Base-by-base conservation (phyloP, 805 yeast species). In the Spathaspora arborariae region DNA sequence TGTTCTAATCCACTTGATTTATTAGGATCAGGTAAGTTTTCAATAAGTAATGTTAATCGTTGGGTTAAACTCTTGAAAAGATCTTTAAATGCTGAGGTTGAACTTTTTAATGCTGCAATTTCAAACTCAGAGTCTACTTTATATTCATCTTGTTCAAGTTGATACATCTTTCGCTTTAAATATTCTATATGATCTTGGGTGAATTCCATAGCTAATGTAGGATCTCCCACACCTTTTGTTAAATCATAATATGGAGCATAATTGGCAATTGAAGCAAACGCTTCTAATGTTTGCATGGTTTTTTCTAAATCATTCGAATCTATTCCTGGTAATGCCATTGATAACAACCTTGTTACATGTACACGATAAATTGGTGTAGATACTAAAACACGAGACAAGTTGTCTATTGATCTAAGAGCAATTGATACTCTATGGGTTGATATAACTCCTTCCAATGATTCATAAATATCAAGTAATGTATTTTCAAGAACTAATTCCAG, bases 231-330 rank as follows among this genome's bases (percentile, higher is more conserved):
- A 1, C 74, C 79, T 8, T 66, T 67, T 8, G 78, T 75, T 9
- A 87, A 57, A 55, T 85, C 88, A 22, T 71, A 68, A 50, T 90
- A 73, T 1, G 97, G 97, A 2, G 86, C 78, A 46, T 82, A 84
- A 5, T 85, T 72, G 0, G 89, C 83, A 20, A 84, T 78, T 0
- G 88, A 73, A 9, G 88, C 84, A 46, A 94, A 76, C 16, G 86
- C 75, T 48, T 82, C 78, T 36, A 91, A 65, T 0, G 96, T 78
- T 44, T 80, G 76, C 13, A 82, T 72, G 0, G 96, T 84, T 58
- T 91, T 80, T 11, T 72, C 74, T 42, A 89, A 74, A 63, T 94
- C 99, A 60, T 91, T 94, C 0, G 91, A 79, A 60, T 94, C 98
- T 22, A 94, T 81, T 24, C 94, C 96, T 0, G 90, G 87, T 6